A percentile compares a stretch with the other conserved stretches of the same genome.
phyloP scores from a whole-genome alignment of 805 yeast species.

The Lipomyces sp. region DNA sequence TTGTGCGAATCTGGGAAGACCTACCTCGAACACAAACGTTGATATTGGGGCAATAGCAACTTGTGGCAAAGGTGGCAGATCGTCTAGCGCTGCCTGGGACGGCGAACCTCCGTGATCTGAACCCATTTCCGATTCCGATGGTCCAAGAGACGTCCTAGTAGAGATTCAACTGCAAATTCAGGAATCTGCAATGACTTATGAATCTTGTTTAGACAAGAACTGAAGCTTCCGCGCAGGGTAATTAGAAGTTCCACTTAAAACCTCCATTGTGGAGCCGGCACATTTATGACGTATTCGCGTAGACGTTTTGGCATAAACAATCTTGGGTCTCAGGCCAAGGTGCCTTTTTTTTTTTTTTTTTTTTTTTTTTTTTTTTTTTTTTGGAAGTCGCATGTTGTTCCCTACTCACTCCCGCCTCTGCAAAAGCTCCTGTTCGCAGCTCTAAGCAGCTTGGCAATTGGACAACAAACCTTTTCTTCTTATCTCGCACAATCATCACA shows the following conservation, averaged over 20 bases:
- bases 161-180: not conserved
- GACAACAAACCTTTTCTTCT: not conserved
- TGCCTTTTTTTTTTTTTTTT: slow-evolving; percentile 19
- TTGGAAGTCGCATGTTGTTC: not conserved
- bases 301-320: not conserved
- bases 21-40: slow-evolving; percentile 30
- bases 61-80: slow-evolving; percentile 31
- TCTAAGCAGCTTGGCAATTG: not conserved
- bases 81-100: slow-evolving; percentile 15
- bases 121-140: not conserved
- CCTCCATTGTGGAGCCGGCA: not conserved
- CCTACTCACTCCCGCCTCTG: not conserved
- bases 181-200: not conserved
- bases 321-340: slow-evolving; percentile 6
- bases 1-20: not conserved
- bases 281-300: not conserved
- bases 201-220: not conserved
- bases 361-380: slow-evolving; percentile 22
- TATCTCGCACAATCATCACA: not conserved
- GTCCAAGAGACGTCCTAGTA: not conserved
- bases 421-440: not conserved
- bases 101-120: not conserved
- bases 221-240: not conserved
- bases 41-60: slow-evolving; percentile 26
- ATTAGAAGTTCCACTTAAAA: not conserved